Conservation (phyloP, 306 rosid genomes). For the Fagus crenata region DNA sequence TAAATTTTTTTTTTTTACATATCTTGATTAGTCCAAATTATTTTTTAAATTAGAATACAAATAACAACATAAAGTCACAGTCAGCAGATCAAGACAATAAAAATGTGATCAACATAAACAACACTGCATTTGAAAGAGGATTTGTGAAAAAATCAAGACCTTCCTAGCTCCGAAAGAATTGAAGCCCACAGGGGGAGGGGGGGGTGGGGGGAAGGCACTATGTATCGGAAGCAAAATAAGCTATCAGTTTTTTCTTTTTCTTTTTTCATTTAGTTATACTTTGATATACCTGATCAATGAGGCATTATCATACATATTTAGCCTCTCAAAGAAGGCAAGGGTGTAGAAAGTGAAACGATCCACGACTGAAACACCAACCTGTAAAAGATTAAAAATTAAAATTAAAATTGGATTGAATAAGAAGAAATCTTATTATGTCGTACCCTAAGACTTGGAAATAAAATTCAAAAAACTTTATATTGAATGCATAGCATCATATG, state of each 20-base stretch:
- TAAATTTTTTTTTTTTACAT: not conserved
- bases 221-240: conserved; percentile 9
- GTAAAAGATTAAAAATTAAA: conserved; percentile 13
- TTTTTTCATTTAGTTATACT: not conserved
- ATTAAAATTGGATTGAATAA: conserved; percentile 12
- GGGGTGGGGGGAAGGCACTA: not conserved
- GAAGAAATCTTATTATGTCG: conserved; percentile 16
- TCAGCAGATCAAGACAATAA: not conserved
- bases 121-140: not conserved
- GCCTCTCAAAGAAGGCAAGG: conserved; percentile 85
- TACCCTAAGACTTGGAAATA: conserved; percentile 5
- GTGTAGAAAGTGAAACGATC: conserved; percentile 96
- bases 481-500: conserved; percentile 19
- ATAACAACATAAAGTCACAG: not conserved
- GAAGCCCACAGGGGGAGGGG: not conserved
- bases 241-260: not conserved
- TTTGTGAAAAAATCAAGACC: not conserved
- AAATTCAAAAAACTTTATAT: not conserved
- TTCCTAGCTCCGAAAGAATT: not conserved
- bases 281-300: conserved; percentile 74
- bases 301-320: conserved; percentile 91
- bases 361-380: conserved; percentile 97
- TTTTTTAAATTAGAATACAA: no score
- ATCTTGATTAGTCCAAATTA: not conserved
- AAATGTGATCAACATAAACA: not conserved